Evolutionary conservation across 441 rosid genomes (phyloP), one percentile per base, ranked within the genome.

Genomic region (Syzygium syzygioides): DNA sequence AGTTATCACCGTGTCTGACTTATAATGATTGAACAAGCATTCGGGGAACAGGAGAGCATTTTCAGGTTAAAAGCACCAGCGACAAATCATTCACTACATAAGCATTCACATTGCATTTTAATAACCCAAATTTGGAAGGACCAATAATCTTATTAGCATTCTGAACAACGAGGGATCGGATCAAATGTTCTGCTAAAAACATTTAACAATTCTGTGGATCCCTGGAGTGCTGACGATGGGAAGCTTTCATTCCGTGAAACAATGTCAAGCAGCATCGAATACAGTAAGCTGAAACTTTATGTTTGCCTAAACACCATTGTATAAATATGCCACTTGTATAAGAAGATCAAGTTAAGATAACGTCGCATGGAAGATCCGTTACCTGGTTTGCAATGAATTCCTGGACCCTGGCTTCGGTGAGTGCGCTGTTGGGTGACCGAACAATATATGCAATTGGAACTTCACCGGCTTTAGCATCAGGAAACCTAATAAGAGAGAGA

Each of bases 381-480:
- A 89, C 88, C 88, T 89, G 88, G 48, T 86, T 89, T 25, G 32
- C 32, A 48, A 86, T 79, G 62, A 86, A 86, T n/a, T 76, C n/a
- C 14, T 37, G 50, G 19, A 89, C 68, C 23, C 54, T 71, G 30
- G 9, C 86, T 59, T 79, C 88, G 1, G 76, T 52, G n/a, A 89
- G 59, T 18, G 86, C 30, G 88, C 86, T 79, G 26, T 48, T 13
- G 45, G 64, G 79, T 10, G 88, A 86, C 45, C 32, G 84, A 18
- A 89, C 90, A 55, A 86, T 86, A 80, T 86, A 76, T 23, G 90
- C 90, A 55, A 86, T 79, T 4, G 90, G 88, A 53, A 89, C 90
- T 85, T 89, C 88, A 14, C 90, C 86, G 2, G 86, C 90, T 76
- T 79, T 76, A 79, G 64, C 90, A 86, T 89, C 88, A 19, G 86